These are phyloP conservation scores for Aureobasidium namibiae DNA, from an alignment of 2,329 filamentous ascomycete species.

Conservation along the genomic window DNA sequence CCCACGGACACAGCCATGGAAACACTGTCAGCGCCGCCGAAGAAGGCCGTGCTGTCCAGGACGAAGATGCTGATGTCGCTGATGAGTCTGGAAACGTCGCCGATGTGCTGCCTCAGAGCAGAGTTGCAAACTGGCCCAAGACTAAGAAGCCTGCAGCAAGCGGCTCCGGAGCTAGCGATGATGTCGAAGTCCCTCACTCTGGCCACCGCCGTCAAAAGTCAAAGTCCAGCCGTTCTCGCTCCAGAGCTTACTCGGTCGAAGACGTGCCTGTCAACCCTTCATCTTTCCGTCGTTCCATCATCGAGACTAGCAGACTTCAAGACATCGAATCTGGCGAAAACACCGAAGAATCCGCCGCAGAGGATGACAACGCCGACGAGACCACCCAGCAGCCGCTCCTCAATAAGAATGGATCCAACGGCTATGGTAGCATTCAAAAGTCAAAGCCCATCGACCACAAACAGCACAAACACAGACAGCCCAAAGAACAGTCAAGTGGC, in stretches of 20 bases:
- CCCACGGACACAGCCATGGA: slow-evolving; percentile 40
- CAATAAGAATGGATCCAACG: slow-evolving; percentile 26
- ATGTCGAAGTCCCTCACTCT: slow-evolving; percentile 19
- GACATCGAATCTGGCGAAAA: slow-evolving; percentile 47
- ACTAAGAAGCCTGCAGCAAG: slow-evolving; percentile 16
- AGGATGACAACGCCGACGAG: slow-evolving; percentile 21
- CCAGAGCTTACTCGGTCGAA: slow-evolving; percentile 50
- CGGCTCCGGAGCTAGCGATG: slow-evolving; percentile 19
- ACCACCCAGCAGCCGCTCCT: slow-evolving; percentile 27
- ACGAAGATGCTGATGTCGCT: slow-evolving; percentile 36
- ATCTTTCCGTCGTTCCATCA: slow-evolving; percentile 86
- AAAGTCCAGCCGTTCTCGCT: slow-evolving; percentile 55
- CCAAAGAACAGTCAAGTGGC: slow-evolving; percentile 51
- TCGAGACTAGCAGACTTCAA: slow-evolving; percentile 64
- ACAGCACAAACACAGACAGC: slow-evolving; percentile 72
- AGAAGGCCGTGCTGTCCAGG: slow-evolving; percentile 45
- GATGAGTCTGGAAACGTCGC: slow-evolving; percentile 53
- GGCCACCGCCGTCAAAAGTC: slow-evolving; percentile 41
- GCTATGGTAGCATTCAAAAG: slow-evolving; percentile 19
- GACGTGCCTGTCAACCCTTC: slow-evolving; percentile 78
- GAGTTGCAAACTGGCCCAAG: slow-evolving; percentile 44
- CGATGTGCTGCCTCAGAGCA: slow-evolving; percentile 56
- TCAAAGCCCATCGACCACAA: slow-evolving; percentile 29
- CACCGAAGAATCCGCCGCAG: slow-evolving; percentile 43
- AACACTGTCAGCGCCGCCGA: slow-evolving; percentile 36